Percentiles rank a stretch among this genome's conserved stretches.
Conservation (phyloP, 768 basidiomycete species). For the Favolaschia claudopus region DNA sequence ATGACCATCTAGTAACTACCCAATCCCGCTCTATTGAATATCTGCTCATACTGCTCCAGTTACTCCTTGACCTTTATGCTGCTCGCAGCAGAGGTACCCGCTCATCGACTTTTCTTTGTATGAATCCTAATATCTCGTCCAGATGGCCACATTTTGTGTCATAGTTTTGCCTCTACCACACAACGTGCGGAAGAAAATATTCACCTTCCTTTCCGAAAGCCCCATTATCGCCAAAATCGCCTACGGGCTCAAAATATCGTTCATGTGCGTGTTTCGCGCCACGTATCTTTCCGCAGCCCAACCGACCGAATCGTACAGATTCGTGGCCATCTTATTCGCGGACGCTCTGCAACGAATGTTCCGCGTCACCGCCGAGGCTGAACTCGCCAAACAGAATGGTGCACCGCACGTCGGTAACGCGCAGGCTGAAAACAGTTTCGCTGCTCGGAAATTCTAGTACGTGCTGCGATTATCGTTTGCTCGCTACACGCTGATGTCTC, state of each 20-base stretch:
- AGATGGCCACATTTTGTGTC: slow-evolving; percentile 86
- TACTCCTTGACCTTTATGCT: slow-evolving; percentile 85
- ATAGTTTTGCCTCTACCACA: slow-evolving; percentile 90
- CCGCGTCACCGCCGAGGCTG: slow-evolving; percentile 75
- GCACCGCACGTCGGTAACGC: slow-evolving; percentile 62
- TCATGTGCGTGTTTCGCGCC: slow-evolving; percentile 68
- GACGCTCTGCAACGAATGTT: slow-evolving; percentile 96
- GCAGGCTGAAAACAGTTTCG: slow-evolving; percentile 85
- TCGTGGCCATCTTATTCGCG: slow-evolving; percentile 85
- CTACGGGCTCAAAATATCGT: slow-evolving; percentile 92
- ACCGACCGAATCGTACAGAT: slow-evolving; percentile 49
- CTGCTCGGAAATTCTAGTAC: slow-evolving; percentile 94
- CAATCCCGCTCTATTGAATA: not conserved
- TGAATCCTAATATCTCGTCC: not conserved
- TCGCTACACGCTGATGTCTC: not conserved
- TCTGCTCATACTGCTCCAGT: slow-evolving; percentile 46
- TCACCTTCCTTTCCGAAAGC: slow-evolving; percentile 75
- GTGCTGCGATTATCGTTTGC: slow-evolving; percentile 33
- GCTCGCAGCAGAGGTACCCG: slow-evolving; percentile 72
- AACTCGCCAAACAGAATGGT: slow-evolving; percentile 65
- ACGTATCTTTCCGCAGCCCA: slow-evolving; percentile 3
- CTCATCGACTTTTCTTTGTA: not conserved
- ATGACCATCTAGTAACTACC: slow-evolving; percentile 57
- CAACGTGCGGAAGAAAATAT: slow-evolving; percentile 70
- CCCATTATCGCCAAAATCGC: slow-evolving; percentile 82